Evolutionary conservation across 495 filamentous ascomycete genomes (phyloP), one percentile per base, ranked within the genome.

Genomic region (Alectoria sarmentosa): DNA sequence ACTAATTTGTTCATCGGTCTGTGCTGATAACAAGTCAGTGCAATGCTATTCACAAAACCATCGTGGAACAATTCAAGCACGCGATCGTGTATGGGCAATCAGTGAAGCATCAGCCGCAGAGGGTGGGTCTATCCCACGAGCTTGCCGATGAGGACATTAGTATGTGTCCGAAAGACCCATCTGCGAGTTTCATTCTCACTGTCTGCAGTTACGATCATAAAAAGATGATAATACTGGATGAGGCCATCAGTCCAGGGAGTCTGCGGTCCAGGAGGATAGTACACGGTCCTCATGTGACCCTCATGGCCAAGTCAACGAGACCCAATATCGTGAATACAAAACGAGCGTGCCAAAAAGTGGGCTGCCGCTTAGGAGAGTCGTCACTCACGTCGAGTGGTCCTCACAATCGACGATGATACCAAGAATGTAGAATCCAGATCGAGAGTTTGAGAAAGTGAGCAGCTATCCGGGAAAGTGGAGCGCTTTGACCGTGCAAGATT

Each of bases 41-140:
- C 77, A 95, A 96, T 77, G 80, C 90, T 66, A 98, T 98, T 76
- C 94, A 98, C 77, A 90, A 91, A 74, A 92, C 86, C 39, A 98
- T 98, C 71, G 83, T 96, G 62, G 94, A 98, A 72, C 88, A 96
- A 69, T 98, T 98, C 83, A 94, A 91, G 79, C 82, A 85, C 41
- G 94, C 94, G 23, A 87, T 98, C 75, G 94, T 98, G 56, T 98
- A 98, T 76, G 94, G 94, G 60, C 91, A 91, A 70, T 96, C 92
- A 48, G 94, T 98, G 44, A 98, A 96, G 83, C 94, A 98, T 79
- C 94, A 98, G 77, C 94, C 94, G 66, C 95, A 98, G 78, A 84
- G 91, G 66, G 94, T 98, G 65, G 94, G 94, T 62, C 82, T 98
- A 65, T 77, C 85, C 28, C 94, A 98, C 75, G 90, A 96, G 80